These are phyloP conservation scores for Sporothrix pseudoabietina DNA, from an alignment of 2,329 filamentous ascomycete genomes.

Conservation along the genomic window DNA sequence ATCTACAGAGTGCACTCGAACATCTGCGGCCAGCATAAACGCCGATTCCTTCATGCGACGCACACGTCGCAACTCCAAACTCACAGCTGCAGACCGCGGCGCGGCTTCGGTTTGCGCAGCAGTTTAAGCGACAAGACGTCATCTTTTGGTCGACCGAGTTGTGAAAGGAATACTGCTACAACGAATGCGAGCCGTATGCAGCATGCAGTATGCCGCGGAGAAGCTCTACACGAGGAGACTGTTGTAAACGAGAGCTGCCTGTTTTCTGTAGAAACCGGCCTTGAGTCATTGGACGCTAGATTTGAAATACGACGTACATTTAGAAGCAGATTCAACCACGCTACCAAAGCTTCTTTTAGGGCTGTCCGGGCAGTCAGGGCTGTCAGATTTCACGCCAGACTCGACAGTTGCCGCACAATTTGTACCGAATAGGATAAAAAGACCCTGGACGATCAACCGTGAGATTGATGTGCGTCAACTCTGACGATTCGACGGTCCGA, in stretches of 20 bases:
- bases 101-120: background rate
- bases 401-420: background rate
- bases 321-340: no score
- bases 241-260: background rate
- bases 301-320: background rate
- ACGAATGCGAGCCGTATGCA: no score
- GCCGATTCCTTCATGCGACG: background rate
- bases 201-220: background rate
- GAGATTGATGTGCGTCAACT: background rate
- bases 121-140: background rate
- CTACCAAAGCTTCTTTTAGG: background rate
- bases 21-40: background rate
- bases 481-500: background rate
- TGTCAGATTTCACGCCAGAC: background rate
- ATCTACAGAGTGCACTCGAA: no score
- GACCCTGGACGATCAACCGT: background rate
- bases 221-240: background rate
- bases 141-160: background rate
- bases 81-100: background rate
- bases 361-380: background rate
- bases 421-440: conserved; percentile 3
- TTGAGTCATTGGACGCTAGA: background rate
- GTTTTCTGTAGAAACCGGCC: background rate
- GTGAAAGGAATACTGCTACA: no score
- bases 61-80: no score